Conservation (phyloP, 768 basidiomycete genomes). For the Tephrocybe sp. region DNA sequence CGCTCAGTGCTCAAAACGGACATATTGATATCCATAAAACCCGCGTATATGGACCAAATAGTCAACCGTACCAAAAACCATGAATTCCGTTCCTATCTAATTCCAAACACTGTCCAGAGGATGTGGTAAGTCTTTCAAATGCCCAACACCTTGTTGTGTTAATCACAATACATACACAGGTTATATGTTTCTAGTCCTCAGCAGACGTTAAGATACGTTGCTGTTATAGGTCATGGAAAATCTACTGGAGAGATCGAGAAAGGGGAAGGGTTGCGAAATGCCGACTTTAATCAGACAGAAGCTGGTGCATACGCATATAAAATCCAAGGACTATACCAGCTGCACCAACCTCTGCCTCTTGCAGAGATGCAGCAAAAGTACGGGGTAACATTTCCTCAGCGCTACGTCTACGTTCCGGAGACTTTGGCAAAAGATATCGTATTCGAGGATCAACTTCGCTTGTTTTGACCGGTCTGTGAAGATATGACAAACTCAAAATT, state of each 20-base stretch:
- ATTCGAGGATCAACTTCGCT: not conserved
- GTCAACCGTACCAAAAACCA: not conserved
- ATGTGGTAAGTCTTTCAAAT: conserved; percentile 2
- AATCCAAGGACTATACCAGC: conserved; percentile 1
- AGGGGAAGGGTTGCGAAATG: conserved; percentile 1
- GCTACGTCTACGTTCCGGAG: not conserved
- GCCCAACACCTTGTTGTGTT: too few species aligned
- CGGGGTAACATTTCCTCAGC: not conserved
- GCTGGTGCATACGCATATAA: not conserved
- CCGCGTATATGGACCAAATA: conserved; percentile 3
- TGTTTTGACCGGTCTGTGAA: not conserved
- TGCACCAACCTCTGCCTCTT: not conserved
- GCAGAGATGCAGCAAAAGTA: conserved; percentile 4
- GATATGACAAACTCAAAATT: too few species aligned
- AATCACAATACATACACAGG: not conserved
- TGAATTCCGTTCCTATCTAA: conserved; percentile 4
- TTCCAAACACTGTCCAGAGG: not conserved
- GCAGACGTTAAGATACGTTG: not conserved
- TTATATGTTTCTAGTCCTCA: conserved; percentile 2
- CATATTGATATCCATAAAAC: conserved; percentile 5
- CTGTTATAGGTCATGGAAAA: not conserved
- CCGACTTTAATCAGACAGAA: conserved; percentile 1
- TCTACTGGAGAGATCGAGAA: not conserved
- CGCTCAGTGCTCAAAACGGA: not conserved
- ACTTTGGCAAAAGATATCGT: not conserved